Conservation (phyloP, 1,139 yeast species). For the Eremothecium cymbalariae region DNA sequence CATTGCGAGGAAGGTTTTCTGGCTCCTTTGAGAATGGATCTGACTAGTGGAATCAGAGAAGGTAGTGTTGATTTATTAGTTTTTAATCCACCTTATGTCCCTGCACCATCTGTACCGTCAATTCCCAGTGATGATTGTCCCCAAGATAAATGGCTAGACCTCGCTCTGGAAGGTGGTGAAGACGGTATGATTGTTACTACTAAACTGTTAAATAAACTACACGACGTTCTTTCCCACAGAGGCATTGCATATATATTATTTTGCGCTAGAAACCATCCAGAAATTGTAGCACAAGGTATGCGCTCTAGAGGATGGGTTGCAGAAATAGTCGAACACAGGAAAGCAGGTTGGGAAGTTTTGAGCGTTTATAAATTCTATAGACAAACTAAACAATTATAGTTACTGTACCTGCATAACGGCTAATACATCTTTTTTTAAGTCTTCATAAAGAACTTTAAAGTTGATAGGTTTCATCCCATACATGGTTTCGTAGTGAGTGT, state of each 20-base stretch:
- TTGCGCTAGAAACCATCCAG: slow-evolving; percentile 83
- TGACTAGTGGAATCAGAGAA: slow-evolving; percentile 44
- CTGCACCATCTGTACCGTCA: slow-evolving; percentile 62
- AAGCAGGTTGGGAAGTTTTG: slow-evolving; percentile 96
- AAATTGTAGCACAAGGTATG: slow-evolving; percentile 46
- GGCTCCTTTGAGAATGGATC: slow-evolving; percentile 53
- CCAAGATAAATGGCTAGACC: slow-evolving; percentile 65
- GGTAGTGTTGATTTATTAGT: slow-evolving; percentile 57
- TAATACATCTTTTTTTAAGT: slow-evolving; percentile 50
- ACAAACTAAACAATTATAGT: no score
- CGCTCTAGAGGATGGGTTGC: slow-evolving; percentile 47
- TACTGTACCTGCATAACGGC: slow-evolving; percentile 9
- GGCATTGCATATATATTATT: slow-evolving; percentile 81
- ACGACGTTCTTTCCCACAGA: slow-evolving; percentile 37
- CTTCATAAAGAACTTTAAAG: slow-evolving; percentile 42
- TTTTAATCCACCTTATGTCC: slow-evolving; percentile 96
- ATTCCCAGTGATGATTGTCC: slow-evolving; percentile 35
- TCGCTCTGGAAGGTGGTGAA: slow-evolving; percentile 81
- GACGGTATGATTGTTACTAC: slow-evolving; percentile 85
- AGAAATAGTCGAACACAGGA: slow-evolving; percentile 47
- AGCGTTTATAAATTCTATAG: slow-evolving; percentile 52
- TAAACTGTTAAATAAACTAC: slow-evolving; percentile 47
- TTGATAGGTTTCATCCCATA: slow-evolving; percentile 52
- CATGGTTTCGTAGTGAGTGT: slow-evolving; percentile 63
- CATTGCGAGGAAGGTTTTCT: slow-evolving; percentile 31